phyloP scores from a whole-genome alignment of 345 rosid genomes.

The Excoecaria agallocha region DNA sequence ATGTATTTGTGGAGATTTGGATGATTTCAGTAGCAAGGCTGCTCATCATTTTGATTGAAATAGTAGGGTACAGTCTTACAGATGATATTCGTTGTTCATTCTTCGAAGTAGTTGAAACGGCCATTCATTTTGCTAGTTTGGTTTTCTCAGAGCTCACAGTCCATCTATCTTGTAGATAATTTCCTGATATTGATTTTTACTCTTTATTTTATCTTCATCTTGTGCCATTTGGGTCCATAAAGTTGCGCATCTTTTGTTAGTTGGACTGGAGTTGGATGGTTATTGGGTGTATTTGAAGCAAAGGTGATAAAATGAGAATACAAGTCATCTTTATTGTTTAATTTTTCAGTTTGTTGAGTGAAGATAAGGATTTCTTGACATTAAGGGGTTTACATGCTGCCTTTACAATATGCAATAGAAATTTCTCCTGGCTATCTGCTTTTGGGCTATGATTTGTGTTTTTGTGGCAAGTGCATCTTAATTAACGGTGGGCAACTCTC shows the following conservation, averaged over 20 bases:
- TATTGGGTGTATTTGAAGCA: slow-evolving; percentile 51
- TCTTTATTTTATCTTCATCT: slow-evolving; percentile 17
- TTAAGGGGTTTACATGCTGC: slow-evolving; percentile 14
- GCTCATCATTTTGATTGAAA: slow-evolving; percentile 20
- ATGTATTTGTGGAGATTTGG: slow-evolving; percentile 10
- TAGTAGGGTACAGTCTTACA: slow-evolving; percentile 11
- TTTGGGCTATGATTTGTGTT: slow-evolving; percentile 3
- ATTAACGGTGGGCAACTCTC: slow-evolving; percentile 9
- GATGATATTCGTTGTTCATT: slow-evolving; percentile 1
- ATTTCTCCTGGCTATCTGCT: slow-evolving; percentile 12
- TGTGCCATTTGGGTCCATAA: slow-evolving; percentile 14
- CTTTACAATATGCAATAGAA: neutral
- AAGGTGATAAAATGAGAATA: slow-evolving; percentile 44
- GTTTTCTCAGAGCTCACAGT: too few relatives aligned
- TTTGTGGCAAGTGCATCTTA: neutral
- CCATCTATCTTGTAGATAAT: neutral
- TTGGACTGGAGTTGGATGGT: slow-evolving; percentile 35
- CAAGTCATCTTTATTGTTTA: slow-evolving; percentile 28
- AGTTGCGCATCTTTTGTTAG: neutral
- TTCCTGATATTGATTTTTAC: neutral
- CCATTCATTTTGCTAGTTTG: neutral
- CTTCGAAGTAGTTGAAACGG: neutral
- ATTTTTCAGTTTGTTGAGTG: slow-evolving; percentile 22
- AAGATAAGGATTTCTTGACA: slow-evolving; percentile 30
- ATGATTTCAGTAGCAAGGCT: slow-evolving; percentile 7